These are phyloP conservation scores for Aspergillus sp. DNA, from an alignment of 2,329 filamentous ascomycete genomes.

Conservation along the genomic window DNA sequence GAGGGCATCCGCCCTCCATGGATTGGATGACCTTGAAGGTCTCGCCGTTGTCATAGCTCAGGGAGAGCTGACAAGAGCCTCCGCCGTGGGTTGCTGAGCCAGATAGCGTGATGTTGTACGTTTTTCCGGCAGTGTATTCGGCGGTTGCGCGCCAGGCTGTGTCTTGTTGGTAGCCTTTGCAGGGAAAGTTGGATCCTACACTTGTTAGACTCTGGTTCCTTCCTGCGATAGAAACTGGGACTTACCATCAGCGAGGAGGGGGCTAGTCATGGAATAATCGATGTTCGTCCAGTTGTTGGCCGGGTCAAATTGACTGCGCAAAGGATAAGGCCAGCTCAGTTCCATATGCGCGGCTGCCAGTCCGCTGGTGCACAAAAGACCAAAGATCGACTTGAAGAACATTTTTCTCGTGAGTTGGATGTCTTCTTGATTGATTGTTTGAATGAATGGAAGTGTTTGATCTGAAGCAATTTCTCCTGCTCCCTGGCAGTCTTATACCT, in stretches of 20 bases:
- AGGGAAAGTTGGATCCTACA: slow-evolving; percentile 60
- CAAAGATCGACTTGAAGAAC: slow-evolving; percentile 1
- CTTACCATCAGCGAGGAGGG: slow-evolving; percentile 46
- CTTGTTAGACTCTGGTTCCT: no score
- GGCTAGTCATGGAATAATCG: slow-evolving; percentile 65
- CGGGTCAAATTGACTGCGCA: slow-evolving; percentile 41
- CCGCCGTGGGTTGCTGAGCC: slow-evolving; percentile 60
- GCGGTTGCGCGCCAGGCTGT: slow-evolving; percentile 47
- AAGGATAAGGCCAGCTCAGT: slow-evolving; percentile 47
- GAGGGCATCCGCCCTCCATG: slow-evolving; percentile 51
- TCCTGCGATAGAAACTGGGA: background rate
- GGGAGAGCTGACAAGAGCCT: slow-evolving; percentile 67
- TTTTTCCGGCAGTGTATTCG: slow-evolving; percentile 56
- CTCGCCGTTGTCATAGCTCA: slow-evolving; percentile 64
- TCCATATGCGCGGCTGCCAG: slow-evolving; percentile 42
- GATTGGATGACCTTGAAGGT: slow-evolving; percentile 63
- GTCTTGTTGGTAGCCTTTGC: slow-evolving; percentile 60
- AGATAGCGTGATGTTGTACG: slow-evolving; percentile 57
- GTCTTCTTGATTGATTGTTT: no score
- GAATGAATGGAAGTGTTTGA: no score
- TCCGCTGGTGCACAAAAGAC: background rate
- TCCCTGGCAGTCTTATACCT: no score
- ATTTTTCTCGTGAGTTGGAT: slow-evolving; percentile 12
- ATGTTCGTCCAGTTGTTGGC: slow-evolving; percentile 39
- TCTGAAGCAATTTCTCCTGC: no score